phyloP scores from a whole-genome alignment of 805 yeast genomes.

The Teunomyces tritomae region DNA sequence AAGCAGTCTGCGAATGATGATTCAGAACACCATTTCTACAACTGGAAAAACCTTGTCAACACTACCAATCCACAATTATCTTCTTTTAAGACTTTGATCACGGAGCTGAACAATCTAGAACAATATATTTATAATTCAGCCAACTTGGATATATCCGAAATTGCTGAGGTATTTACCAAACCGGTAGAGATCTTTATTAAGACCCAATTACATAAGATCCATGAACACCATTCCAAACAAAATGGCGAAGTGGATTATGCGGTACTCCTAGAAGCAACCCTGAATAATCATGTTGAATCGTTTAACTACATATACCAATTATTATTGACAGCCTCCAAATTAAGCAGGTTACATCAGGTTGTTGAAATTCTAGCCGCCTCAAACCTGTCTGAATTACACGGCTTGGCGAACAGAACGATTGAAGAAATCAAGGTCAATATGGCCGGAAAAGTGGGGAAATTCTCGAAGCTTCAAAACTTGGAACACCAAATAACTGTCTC shows the following conservation, averaged over 20 bases:
- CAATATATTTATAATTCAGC: slow-evolving; percentile 55
- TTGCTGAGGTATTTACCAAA: slow-evolving; percentile 38
- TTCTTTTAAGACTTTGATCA: slow-evolving; percentile 32
- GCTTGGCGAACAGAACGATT: slow-evolving; percentile 56
- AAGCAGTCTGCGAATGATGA: slow-evolving; percentile 23
- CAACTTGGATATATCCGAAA: slow-evolving; percentile 53
- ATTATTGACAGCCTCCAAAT: slow-evolving; percentile 55
- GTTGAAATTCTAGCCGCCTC: slow-evolving; percentile 53
- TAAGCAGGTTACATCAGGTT: slow-evolving; percentile 60
- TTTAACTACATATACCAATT: slow-evolving; percentile 52
- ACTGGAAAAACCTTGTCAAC: slow-evolving; percentile 23
- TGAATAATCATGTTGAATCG: slow-evolving; percentile 37
- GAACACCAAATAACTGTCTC: slow-evolving; percentile 18
- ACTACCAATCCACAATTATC: slow-evolving; percentile 35
- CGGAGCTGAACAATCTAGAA: slow-evolving; percentile 44
- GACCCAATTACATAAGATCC: slow-evolving; percentile 28
- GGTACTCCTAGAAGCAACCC: slow-evolving; percentile 28
- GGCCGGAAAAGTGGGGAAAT: slow-evolving; percentile 31
- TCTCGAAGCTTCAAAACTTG: slow-evolving; percentile 28
- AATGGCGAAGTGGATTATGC: slow-evolving; percentile 25
- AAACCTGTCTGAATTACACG: slow-evolving; percentile 60
- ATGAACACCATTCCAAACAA: slow-evolving; percentile 17
- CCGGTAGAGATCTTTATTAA: slow-evolving; percentile 27
- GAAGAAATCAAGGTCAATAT: slow-evolving; percentile 64
- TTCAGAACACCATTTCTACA: slow-evolving; percentile 5